Evolutionary conservation across 805 yeast genomes (phyloP), one percentile per base, ranked within the genome.

Genomic region (Hanseniaspora lindneri): DNA sequence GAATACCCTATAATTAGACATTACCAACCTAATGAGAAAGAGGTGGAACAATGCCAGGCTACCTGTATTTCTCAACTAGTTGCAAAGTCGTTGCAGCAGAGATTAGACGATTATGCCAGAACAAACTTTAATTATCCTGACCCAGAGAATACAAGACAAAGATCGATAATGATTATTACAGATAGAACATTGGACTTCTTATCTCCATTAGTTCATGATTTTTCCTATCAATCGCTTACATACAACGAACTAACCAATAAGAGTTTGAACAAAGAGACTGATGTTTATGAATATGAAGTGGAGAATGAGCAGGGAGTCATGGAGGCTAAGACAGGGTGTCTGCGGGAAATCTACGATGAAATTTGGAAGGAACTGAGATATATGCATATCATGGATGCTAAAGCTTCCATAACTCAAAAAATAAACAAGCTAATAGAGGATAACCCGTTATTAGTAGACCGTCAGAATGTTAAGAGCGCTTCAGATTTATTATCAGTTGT

Each of bases 201-300:
- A 56, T 83, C 92, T 6, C 95, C 96, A 0, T 61, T 92, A 41
- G 64, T 88, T 48, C 97, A 92, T 62, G 95, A 86, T 60, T 85
- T 88, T 63, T 76, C 81, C 21, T 92, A 88, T 63, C 94, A 89
- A 64, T 88, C 96, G 4, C 79, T 88, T 83, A 82, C 88, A 17
- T 80, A 81, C 66, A 98, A 89, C 62, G 64, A 81, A 24, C 71
- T 73, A 1, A 41, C 41, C 19, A 14, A 29, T 10, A 37, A 37
- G 16, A 24, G 25, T 4, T n/a, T 37, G 4, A 27, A 46, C 11
- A 39, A 39, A 39, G 66, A 66, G 27, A 62, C 67, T 47, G 67
- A 72, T 54, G 58, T 59, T n/a, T 80, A 75, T 60, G 66, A 59
- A 28, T 83, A 79, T 58, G 60, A 66, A 39, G 71, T 75, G 7